Evolutionary conservation across 2,329 filamentous ascomycete species (phyloP).

Genomic region (Thermothelomyces thermophilus): DNA sequence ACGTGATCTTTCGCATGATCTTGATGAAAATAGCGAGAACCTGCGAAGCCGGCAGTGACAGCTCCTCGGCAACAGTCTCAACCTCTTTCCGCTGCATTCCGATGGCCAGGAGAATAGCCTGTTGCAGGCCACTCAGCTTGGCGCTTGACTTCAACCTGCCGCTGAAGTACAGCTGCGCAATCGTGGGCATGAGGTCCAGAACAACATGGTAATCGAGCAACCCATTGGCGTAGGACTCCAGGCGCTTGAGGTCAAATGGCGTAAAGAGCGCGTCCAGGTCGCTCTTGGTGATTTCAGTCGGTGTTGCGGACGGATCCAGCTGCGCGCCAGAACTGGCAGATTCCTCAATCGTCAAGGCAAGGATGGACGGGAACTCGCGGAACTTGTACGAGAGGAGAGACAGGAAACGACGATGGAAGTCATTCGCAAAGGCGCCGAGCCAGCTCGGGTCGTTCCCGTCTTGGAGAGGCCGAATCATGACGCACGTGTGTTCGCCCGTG

Average conservation of each 20-base stretch:
- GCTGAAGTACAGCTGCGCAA: constrained; percentile 80
- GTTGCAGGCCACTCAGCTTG: constrained; percentile 73
- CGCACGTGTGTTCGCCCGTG: constrained; percentile 94
- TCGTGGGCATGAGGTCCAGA: constrained; percentile 78
- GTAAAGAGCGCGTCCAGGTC: constrained; percentile 75
- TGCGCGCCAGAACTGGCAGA: constrained; percentile 68
- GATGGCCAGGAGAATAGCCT: constrained; percentile 79
- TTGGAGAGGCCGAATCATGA: constrained; percentile 83
- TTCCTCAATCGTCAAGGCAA: constrained; percentile 82
- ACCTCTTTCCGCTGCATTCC: constrained; percentile 88
- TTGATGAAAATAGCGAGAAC: constrained; percentile 97
- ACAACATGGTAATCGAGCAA: constrained; percentile 98
- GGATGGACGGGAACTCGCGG: constrained; percentile 67
- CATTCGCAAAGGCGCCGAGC: constrained; percentile 83
- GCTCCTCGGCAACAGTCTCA: constrained; percentile 70
- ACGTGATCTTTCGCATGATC: constrained; percentile 79
- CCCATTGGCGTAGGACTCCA: constrained; percentile 94
- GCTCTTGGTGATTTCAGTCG: constrained; percentile 57
- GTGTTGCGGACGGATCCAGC: constrained; percentile 39
- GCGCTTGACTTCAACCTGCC: constrained; percentile 63
- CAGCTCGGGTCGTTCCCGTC: constrained; percentile 65
- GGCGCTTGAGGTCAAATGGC: constrained; percentile 88
- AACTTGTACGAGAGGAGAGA: constrained; percentile 89
- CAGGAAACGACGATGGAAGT: constrained; percentile 93
- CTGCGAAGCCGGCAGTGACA: constrained; percentile 68